Evolutionary conservation across 345 rosid genomes (phyloP).

Genomic region (Chamaenerion angustifolium): DNA sequence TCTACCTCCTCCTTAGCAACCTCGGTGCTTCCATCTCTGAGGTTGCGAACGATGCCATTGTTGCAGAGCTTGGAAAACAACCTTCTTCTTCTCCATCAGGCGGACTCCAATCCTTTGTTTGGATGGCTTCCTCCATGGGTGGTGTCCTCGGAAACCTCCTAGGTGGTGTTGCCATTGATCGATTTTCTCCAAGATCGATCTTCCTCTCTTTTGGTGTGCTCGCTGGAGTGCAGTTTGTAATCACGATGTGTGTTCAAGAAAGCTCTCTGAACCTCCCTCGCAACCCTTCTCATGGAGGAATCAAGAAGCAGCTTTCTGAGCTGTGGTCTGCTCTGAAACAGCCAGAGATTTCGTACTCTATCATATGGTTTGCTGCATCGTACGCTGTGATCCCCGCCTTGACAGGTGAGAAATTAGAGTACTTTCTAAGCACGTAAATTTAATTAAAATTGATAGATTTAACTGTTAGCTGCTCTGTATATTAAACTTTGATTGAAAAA

Average conservation of each 20-base stretch:
- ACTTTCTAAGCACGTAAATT: too few relatives aligned
- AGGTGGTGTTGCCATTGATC: conserved; percentile 51
- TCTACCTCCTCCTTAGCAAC: conserved; percentile 70
- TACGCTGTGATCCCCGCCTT: conserved; percentile 55
- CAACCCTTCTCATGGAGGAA: conserved; percentile 32
- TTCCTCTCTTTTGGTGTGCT: conserved; percentile 46
- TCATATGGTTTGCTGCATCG: conserved; percentile 70
- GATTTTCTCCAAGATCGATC: conserved; percentile 30
- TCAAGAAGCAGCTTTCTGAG: conserved; percentile 44
- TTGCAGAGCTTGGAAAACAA: conserved; percentile 59
- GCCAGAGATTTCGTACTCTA: conserved; percentile 52
- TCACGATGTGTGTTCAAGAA: conserved; percentile 44
- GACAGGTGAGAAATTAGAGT: conserved; percentile 9
- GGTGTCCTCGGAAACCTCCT: conserved; percentile 78
- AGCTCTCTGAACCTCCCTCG: conserved; percentile 52
- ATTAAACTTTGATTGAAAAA: too few relatives aligned
- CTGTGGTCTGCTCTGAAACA: conserved; percentile 39
- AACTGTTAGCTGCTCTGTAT: too few relatives aligned
- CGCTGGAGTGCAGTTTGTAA: conserved; percentile 39
- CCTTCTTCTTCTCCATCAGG: conserved; percentile 31
- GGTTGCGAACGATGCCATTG: conserved; percentile 93
- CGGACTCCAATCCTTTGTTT: conserved; percentile 73
- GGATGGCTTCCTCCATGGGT: conserved; percentile 73
- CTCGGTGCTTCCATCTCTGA: conserved; percentile 83
- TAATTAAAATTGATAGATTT: too few relatives aligned